Evolutionary conservation across 2,329 filamentous ascomycete genomes (phyloP).

Genomic region (Pezicula radicicola): DNA sequence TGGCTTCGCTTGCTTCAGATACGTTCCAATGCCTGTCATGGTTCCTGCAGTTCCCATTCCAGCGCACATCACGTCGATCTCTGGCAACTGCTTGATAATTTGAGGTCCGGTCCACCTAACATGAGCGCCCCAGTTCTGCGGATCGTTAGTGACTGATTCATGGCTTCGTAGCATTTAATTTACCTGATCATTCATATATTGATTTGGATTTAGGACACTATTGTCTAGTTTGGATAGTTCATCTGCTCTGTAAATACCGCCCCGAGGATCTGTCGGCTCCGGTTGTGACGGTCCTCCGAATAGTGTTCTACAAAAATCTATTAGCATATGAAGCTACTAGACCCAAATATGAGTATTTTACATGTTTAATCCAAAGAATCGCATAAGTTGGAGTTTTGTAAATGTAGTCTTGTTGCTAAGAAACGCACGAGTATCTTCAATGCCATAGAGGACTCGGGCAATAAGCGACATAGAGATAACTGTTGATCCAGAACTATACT

Average conservation of each 20-base stretch:
- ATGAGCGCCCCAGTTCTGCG: slow-evolving; percentile 51
- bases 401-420: slow-evolving; percentile 56
- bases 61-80: slow-evolving; percentile 53
- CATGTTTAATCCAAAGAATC: slow-evolving; percentile 57
- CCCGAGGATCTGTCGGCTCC: slow-evolving; percentile 49
- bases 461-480: slow-evolving; percentile 58
- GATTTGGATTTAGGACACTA: slow-evolving; percentile 47
- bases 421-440: slow-evolving; percentile 50
- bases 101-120: slow-evolving; percentile 58
- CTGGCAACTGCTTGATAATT: slow-evolving; percentile 51
- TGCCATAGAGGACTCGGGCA: slow-evolving; percentile 46
- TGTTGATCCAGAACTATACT: slow-evolving; percentile 61
- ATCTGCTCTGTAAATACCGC: slow-evolving; percentile 48
- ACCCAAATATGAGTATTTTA: slow-evolving; percentile 18
- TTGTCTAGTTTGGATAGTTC: slow-evolving; percentile 38
- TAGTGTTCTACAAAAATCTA: slow-evolving; percentile 37
- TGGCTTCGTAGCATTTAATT: background rate
- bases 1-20: slow-evolving; percentile 37
- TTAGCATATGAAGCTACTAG: background rate
- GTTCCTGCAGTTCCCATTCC: slow-evolving; percentile 55
- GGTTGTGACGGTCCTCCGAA: slow-evolving; percentile 59
- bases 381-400: slow-evolving; percentile 52
- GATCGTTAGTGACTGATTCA: background rate
- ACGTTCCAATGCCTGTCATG: slow-evolving; percentile 37
- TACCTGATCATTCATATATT: slow-evolving; percentile 48